Conservation (phyloP, 73 alveolate genomes). For the Paramecium sonneborni region DNA sequence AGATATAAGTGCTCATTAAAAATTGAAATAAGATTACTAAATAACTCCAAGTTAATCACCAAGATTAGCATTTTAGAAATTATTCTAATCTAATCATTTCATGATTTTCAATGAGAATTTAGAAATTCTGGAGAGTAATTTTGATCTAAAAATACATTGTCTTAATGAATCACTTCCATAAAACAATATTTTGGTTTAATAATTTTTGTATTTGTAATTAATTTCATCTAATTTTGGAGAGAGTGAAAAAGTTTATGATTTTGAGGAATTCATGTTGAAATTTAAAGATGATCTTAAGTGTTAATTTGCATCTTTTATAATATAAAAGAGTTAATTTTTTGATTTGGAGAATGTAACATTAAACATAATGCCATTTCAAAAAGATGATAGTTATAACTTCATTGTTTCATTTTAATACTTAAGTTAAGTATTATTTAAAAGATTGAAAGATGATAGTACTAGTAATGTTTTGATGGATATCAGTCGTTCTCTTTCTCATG, state of each 20-base stretch:
- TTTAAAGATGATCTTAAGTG: neutral
- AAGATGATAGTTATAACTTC: neutral
- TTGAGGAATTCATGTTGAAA: neutral
- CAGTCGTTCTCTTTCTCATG: slow-evolving; percentile 17
- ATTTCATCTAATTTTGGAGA: neutral
- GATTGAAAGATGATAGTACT: neutral
- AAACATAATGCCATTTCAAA: neutral
- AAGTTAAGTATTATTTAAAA: neutral
- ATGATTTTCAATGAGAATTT: neutral
- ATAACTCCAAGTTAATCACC: neutral
- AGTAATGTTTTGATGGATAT: neutral
- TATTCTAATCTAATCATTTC: neutral
- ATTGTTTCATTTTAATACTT: neutral
- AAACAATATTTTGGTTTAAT: neutral
- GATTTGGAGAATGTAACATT: neutral
- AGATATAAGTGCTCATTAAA: neutral
- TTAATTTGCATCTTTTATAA: neutral
- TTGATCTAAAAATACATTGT: neutral
- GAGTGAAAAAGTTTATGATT: neutral
- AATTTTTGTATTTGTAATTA: neutral
- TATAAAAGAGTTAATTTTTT: neutral
- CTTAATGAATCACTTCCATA: neutral
- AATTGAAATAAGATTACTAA: neutral
- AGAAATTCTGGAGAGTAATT: neutral
- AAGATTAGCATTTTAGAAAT: neutral